Base-by-base conservation (phyloP, 1,284 basidiomycete genomes). In the Neolentinus lepideus region DNA sequence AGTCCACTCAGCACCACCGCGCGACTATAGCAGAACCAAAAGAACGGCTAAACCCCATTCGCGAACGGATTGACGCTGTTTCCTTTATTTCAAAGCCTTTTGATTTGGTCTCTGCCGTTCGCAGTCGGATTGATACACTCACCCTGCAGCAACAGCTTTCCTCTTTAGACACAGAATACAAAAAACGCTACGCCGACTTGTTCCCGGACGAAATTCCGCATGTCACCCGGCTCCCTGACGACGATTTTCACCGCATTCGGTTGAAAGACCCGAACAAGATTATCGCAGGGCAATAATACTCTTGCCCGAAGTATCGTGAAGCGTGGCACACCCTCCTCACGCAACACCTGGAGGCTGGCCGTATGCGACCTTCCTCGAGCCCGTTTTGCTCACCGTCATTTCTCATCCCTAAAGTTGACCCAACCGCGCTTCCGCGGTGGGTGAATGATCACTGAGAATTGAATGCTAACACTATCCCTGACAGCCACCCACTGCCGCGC, bases 391-490 rank as follows among this genome's bases (percentile, higher is more conserved):
- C 70, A 0, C 73, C 72, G 0, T 64, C 70, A 0, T 75, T 75
- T 57, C 55, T 75, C 3, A 64, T 73, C 1, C 71, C 72, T 0
- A 77, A 77, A 54, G 36, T 65, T 0, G 73, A 76, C 54, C 66
- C 65, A 0, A 61, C 57, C 0, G 71, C 58, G 0, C 43, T 68
- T 0, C 72, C 73, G 0, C 61, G 69, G 0, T 75, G 72, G 75
- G 74, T 75, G 0, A 72, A 71, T 45, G 71, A 77, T 54, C 75
- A 70, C 54, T 61, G 69, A 0, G n/a, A 61, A 2, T 47, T 75
- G 0, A 77, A 77, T 57, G 54, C 43, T 0, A 72, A 72, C 57
- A 75, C 71, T 0, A 55, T 73, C 0, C 64, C 62, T 0, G 71
- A 76, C 52, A 61, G 61, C 2, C 66, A 66, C 31, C 73, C 73